Percentiles rank a stretch among this genome's conserved stretches.
phyloP scores from a whole-genome alignment of 2,329 filamentous ascomycete species.

The Pestalotiopsis fici region DNA sequence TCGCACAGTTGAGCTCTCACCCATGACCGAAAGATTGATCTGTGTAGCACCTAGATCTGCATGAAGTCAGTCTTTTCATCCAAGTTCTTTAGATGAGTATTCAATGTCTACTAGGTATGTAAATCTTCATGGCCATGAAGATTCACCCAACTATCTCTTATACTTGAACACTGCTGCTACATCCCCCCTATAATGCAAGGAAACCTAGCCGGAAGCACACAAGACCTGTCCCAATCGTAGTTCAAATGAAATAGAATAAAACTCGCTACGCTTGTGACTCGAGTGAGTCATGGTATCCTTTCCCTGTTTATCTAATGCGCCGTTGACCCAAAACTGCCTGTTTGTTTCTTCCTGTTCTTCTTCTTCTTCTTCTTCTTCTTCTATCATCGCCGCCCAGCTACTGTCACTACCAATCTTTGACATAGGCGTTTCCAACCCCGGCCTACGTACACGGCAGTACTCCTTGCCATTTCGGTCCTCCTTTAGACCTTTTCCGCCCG shows the following conservation, averaged over 20 bases:
- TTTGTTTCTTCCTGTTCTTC: neutral
- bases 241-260: neutral
- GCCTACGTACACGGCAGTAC: no score
- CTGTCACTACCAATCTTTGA: neutral
- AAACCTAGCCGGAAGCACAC: no score
- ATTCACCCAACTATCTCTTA: neutral
- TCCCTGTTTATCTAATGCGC: neutral
- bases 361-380: neutral
- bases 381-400: neutral
- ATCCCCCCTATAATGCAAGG: no score
- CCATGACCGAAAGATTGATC: no score
- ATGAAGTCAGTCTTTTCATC: no score
- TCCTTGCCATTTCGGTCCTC: neutral
- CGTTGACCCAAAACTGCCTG: neutral
- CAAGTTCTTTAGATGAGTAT: no score
- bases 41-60: no score
- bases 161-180: neutral
- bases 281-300: constrained; percentile 5
- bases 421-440: no score
- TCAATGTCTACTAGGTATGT: no score
- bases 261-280: neutral
- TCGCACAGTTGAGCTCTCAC: no score
- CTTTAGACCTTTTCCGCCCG: constrained; percentile 39
- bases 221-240: no score
- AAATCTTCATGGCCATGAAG: no score